Conservation (phyloP, 2,329 filamentous ascomycete genomes). For the Neocatenulostroma microsporum region DNA sequence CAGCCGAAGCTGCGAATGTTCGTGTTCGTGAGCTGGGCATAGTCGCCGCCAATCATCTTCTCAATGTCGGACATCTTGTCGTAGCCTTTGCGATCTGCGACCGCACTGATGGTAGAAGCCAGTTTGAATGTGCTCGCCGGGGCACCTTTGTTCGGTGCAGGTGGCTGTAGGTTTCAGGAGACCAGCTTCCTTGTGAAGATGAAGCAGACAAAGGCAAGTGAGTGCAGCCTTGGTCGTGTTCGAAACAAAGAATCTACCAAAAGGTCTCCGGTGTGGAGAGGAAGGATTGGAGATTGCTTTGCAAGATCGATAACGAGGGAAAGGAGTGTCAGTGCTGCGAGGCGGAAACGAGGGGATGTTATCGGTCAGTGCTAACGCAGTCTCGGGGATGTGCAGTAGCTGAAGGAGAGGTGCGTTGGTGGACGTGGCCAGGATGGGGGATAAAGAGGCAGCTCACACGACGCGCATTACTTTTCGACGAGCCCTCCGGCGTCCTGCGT, state of each 20-base stretch:
- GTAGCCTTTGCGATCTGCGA: conserved; percentile 27
- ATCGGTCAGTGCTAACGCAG: not conserved
- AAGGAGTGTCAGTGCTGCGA: conserved; percentile 4
- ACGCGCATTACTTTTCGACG: not conserved
- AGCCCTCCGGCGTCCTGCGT: not conserved
- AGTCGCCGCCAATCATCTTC: conserved; percentile 37
- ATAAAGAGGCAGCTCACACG: not conserved
- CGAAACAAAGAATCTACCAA: too few species aligned
- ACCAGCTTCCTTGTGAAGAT: conserved; percentile 3
- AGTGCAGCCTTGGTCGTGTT: conserved; percentile 4
- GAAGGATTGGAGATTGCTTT: not conserved
- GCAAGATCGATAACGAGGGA: not conserved
- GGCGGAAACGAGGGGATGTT: conserved; percentile 3
- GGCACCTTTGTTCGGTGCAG: not conserved
- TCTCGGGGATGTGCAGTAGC: not conserved
- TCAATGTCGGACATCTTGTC: conserved; percentile 39
- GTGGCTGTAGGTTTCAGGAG: not conserved
- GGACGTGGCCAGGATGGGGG: not conserved
- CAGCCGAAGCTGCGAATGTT: conserved; percentile 59
- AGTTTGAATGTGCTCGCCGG: conserved; percentile 14
- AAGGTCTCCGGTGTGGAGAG: too few species aligned
- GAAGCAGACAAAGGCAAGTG: conserved; percentile 7
- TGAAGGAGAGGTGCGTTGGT: not conserved
- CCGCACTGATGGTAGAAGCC: conserved; percentile 12
- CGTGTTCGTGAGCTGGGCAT: conserved; percentile 54